Evolutionary conservation across 2,329 filamentous ascomycete species (phyloP).

Genomic region (Exophiala viscosa): DNA sequence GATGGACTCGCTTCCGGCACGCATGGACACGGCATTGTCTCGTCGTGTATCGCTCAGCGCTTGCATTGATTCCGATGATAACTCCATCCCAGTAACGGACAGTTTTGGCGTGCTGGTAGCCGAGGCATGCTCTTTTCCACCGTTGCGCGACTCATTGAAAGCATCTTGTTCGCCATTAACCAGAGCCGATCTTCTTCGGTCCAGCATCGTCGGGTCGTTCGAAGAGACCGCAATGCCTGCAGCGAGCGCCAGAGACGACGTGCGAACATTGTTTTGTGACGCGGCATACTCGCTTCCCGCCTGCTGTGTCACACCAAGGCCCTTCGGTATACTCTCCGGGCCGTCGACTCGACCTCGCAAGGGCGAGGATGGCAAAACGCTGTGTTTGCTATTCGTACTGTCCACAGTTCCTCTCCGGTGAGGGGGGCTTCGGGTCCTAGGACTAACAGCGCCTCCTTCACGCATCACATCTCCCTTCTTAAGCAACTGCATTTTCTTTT

Average conservation of each 20-base stretch:
- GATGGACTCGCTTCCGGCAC: slow-evolving; percentile 24
- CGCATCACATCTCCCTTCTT: slow-evolving; percentile 32
- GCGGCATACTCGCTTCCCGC: slow-evolving; percentile 5
- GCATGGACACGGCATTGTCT: slow-evolving; percentile 25
- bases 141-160: not conserved
- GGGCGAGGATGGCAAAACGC: slow-evolving; percentile 20
- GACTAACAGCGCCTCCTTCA: slow-evolving; percentile 26
- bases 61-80: slow-evolving; percentile 7
- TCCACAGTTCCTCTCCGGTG: slow-evolving; percentile 2
- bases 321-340: slow-evolving; percentile 1
- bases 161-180: slow-evolving; percentile 13
- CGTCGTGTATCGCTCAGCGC: slow-evolving; percentile 19
- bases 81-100: slow-evolving; percentile 1
- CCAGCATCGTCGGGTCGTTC: slow-evolving; percentile 2
- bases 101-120: slow-evolving; percentile 13
- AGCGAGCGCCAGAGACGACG: slow-evolving; percentile 12
- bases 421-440: slow-evolving; percentile 25
- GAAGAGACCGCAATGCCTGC: slow-evolving; percentile 8
- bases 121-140: slow-evolving; percentile 2
- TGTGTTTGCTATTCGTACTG: slow-evolving; percentile 6
- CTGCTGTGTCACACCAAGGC: slow-evolving; percentile 1
- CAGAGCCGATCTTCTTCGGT: slow-evolving; percentile 4
- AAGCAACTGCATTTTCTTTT: slow-evolving; percentile 50
- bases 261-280: slow-evolving; percentile 7
- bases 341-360: slow-evolving; percentile 14